These are phyloP conservation scores for Phytophthora syringae DNA, from an alignment of 352 stramenopile genomes.

Conservation along the genomic window DNA sequence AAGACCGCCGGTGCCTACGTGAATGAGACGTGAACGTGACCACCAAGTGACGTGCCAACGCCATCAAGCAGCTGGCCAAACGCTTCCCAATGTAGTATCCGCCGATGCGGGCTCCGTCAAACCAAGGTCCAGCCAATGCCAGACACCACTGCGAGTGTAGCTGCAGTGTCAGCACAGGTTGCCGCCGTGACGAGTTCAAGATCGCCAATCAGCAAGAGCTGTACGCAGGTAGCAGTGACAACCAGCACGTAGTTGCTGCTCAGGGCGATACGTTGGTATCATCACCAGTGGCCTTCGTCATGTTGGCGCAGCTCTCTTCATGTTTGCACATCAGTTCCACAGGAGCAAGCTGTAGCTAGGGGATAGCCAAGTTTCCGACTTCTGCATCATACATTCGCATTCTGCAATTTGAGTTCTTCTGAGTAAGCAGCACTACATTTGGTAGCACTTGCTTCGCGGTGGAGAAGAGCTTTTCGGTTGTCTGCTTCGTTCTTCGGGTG, in stretches of 20 bases:
- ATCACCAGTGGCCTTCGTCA: no score
- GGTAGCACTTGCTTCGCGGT: not conserved
- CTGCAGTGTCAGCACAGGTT: not conserved
- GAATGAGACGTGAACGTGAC: conserved; percentile 86
- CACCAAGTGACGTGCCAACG: conserved; percentile 72
- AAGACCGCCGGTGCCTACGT: no score
- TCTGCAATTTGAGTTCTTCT: no score
- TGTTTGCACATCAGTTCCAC: no score
- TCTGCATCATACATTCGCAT: no score
- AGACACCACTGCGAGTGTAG: not conserved
- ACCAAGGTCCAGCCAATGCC: not conserved
- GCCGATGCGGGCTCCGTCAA: not conserved
- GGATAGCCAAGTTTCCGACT: no score
- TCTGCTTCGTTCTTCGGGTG: not conserved
- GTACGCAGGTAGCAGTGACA: not conserved
- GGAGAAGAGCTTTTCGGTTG: no score
- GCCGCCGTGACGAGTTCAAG: not conserved
- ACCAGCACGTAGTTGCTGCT: no score
- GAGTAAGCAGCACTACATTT: not conserved
- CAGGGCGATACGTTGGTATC: no score
- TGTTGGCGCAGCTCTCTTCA: no score
- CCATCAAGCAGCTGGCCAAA: conserved; percentile 48
- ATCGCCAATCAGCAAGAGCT: not conserved
- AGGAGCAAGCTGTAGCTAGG: no score
- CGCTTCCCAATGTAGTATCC: no score